Conservation (phyloP, 768 basidiomycete genomes). For the Pilatotrama ljubarskyi region DNA sequence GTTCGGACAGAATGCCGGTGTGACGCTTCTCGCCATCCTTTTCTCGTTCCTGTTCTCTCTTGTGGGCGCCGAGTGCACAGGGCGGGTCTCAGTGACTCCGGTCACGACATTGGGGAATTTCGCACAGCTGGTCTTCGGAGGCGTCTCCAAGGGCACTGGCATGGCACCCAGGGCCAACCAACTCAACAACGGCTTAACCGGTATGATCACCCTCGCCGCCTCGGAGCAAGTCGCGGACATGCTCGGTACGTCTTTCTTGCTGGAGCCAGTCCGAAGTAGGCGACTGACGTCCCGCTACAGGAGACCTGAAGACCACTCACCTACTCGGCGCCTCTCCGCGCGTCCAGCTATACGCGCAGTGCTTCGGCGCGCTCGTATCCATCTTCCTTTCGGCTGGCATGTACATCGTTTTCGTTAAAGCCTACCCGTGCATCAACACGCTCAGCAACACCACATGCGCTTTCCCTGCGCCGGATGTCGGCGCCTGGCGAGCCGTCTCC, state of each 20-base stretch:
- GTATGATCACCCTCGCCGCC: constrained; percentile 27
- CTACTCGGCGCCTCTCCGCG: constrained; percentile 28
- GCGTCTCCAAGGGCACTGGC: constrained; percentile 22
- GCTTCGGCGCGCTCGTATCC: constrained; percentile 28
- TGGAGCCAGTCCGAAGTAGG: no score
- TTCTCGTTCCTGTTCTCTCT: constrained; percentile 28
- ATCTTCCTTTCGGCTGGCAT: constrained; percentile 28
- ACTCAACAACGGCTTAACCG: constrained; percentile 24
- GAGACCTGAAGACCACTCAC: constrained; percentile 28
- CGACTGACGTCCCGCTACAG: background rate
- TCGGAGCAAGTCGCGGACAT: constrained; percentile 18
- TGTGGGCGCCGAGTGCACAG: constrained; percentile 25
- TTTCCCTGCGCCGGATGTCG: constrained; percentile 27
- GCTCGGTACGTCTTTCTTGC: constrained; percentile 11
- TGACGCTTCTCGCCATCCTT: constrained; percentile 25
- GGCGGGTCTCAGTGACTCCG: constrained; percentile 26
- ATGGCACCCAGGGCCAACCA: constrained; percentile 18
- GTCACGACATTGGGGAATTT: constrained; percentile 26
- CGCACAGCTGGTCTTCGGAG: constrained; percentile 26
- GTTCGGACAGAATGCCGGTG: constrained; percentile 26
- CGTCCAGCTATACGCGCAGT: constrained; percentile 29
- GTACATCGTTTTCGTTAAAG: constrained; percentile 25
- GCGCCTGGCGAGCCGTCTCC: constrained; percentile 24
- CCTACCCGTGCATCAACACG: constrained; percentile 27
- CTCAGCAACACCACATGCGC: constrained; percentile 23